A percentile compares a stretch with the other conserved stretches of the same genome.
Evolutionary conservation across 202 grass and related monocot genomes (phyloP).

Genomic region (Setaria italica): DNA sequence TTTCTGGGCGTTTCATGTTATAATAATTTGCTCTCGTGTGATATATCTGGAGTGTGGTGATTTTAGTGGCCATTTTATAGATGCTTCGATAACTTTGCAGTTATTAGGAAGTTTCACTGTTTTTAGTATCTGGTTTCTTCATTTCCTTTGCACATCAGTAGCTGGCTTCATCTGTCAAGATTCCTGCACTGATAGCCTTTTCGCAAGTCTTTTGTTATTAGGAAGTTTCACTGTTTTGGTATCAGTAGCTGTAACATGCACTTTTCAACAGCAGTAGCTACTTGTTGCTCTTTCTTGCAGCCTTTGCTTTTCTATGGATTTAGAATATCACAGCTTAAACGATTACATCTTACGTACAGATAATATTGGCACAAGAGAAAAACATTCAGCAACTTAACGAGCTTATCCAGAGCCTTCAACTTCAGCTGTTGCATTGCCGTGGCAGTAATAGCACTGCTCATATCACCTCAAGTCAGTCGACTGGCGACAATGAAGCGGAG

Average conservation of each 20-base stretch:
- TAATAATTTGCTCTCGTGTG: background rate
- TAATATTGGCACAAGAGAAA: constrained; percentile 93
- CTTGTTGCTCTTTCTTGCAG: constrained; percentile 17
- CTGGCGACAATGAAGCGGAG: constrained; percentile 45
- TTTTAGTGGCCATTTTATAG: background rate
- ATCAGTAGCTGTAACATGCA: background rate
- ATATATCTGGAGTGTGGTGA: background rate
- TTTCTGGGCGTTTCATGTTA: background rate
- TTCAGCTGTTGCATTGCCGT: constrained; percentile 84
- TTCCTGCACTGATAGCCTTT: background rate
- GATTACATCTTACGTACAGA: constrained; percentile 47
- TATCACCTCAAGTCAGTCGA: constrained; percentile 43
- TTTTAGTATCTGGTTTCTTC: background rate
- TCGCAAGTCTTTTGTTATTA: background rate
- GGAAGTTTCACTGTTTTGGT: constrained; percentile 3
- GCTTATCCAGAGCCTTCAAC: constrained; percentile 92
- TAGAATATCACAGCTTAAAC: background rate
- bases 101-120: background rate
- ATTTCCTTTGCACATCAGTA: background rate
- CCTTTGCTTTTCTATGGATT: constrained; percentile 18
- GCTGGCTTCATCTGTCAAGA: background rate
- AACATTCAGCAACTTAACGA: constrained; percentile 92
- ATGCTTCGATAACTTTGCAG: background rate
- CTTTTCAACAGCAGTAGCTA: constrained; percentile 10
- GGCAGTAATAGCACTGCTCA: constrained; percentile 69